A percentile compares a stretch with the other conserved stretches of the same genome.
phyloP scores from a whole-genome alignment of 345 rosid genomes.

The Pugionium cornutum region DNA sequence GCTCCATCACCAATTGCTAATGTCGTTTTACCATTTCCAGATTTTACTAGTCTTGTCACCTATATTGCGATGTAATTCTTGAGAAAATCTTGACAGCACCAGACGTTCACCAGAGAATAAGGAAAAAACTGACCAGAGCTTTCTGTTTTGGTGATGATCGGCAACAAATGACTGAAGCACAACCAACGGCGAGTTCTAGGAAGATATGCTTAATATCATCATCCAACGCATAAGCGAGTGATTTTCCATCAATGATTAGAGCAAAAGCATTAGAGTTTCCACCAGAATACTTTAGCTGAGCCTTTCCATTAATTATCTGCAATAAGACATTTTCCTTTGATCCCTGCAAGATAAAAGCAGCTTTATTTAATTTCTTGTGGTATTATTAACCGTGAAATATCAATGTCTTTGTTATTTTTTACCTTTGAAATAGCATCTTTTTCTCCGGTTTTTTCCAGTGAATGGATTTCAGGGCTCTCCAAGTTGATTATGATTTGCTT shows the following conservation, averaged over 20 bases:
- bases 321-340: conserved; percentile 60
- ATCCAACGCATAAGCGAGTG: conserved; percentile 86
- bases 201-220: conserved; percentile 66
- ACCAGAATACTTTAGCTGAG: conserved; percentile 49
- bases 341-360: conserved; percentile 50
- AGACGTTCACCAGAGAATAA: background rate
- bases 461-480: conserved; percentile 66
- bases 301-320: conserved; percentile 69
- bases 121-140: conserved; percentile 64
- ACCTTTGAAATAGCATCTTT: conserved; percentile 68
- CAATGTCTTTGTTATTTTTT: conserved; percentile 26
- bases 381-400: background rate
- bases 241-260: conserved; percentile 37
- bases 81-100: conserved; percentile 14
- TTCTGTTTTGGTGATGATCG: conserved; percentile 98
- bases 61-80: conserved; percentile 40
- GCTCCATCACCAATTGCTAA: conserved; percentile 49
- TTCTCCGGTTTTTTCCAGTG: conserved; percentile 68
- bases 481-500: conserved; percentile 80
- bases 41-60: conserved; percentile 91
- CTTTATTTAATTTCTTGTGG: background rate
- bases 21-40: conserved; percentile 76
- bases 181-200: conserved; percentile 73
- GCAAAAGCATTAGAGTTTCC: conserved; percentile 65
- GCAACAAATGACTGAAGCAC: conserved; percentile 96